Evolutionary conservation across 768 basidiomycete species (phyloP).

Genomic region (Albatrellus ellisii): DNA sequence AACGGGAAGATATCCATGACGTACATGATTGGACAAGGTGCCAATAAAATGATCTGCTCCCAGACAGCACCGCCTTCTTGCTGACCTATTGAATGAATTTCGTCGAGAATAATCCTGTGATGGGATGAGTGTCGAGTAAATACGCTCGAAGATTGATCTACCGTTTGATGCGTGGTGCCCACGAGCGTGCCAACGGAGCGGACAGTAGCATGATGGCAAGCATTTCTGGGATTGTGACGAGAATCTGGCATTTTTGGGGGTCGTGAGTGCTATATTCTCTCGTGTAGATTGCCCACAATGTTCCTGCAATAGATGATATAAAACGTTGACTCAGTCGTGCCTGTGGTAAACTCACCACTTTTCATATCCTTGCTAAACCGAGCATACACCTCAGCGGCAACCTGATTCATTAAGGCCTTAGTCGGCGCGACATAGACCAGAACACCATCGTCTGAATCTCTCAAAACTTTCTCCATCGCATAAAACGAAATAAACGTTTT

Average conservation of each 20-base stretch:
- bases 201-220: conserved; percentile 58
- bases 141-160: conserved; percentile 15
- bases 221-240: conserved; percentile 65
- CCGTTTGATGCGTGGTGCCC: conserved; percentile 55
- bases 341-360: conserved; percentile 30
- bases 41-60: conserved; percentile 62
- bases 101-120: conserved; percentile 52
- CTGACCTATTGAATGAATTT: conserved; percentile 58
- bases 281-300: conserved; percentile 54
- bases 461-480: conserved; percentile 58
- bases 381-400: conserved; percentile 63
- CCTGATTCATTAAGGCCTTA: conserved; percentile 60
- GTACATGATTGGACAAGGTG: conserved; percentile 62
- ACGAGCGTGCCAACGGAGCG: conserved; percentile 43
- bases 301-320: conserved; percentile 24
- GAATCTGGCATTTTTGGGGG: conserved; percentile 54
- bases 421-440: conserved; percentile 67
- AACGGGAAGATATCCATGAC: conserved; percentile 15
- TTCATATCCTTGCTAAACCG: conserved; percentile 45
- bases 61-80: conserved; percentile 58
- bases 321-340: too few relatives aligned
- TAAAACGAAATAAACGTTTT: conserved; percentile 73
- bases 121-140: background rate
- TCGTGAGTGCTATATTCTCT: conserved; percentile 51
- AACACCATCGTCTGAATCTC: conserved; percentile 50